phyloP scores from a whole-genome alignment of 2,329 filamentous ascomycete species.

The Aulographum hederae region DNA sequence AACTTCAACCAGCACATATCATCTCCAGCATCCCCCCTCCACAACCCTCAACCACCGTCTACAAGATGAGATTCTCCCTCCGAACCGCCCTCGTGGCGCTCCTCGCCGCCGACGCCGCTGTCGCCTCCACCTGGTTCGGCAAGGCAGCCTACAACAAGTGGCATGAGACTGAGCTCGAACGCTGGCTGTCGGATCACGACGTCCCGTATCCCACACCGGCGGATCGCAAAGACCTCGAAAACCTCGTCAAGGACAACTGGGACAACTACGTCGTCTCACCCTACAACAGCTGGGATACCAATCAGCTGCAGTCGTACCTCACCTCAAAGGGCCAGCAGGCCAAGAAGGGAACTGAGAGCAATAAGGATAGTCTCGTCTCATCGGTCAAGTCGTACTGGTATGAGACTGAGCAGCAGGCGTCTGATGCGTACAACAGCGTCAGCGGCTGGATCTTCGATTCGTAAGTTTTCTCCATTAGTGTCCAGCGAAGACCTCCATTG shows the following conservation, averaged over 20 bases:
- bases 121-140: constrained; percentile 69
- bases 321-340: constrained; percentile 52
- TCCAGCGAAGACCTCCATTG: not conserved
- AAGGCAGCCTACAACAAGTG: constrained; percentile 90
- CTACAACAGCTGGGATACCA: constrained; percentile 59
- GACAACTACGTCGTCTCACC: constrained; percentile 54
- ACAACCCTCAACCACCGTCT: not conserved
- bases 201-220: constrained; percentile 79
- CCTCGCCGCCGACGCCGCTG: constrained; percentile 50
- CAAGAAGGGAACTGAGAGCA: constrained; percentile 46
- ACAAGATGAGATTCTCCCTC: constrained; percentile 58
- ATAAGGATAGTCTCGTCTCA: constrained; percentile 47
- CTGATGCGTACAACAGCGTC: constrained; percentile 50
- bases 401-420: constrained; percentile 60
- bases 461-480: constrained; percentile 23
- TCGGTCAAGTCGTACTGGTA: constrained; percentile 61
- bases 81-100: constrained; percentile 50
- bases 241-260: constrained; percentile 82
- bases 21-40: no score
- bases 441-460: constrained; percentile 86
- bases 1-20: no score
- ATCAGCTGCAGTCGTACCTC: constrained; percentile 50
- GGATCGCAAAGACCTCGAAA: constrained; percentile 88
- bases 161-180: constrained; percentile 94
- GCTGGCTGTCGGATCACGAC: constrained; percentile 86